Conservation (phyloP, 73 alveolate species). For the Blepharisma japonicum region DNA sequence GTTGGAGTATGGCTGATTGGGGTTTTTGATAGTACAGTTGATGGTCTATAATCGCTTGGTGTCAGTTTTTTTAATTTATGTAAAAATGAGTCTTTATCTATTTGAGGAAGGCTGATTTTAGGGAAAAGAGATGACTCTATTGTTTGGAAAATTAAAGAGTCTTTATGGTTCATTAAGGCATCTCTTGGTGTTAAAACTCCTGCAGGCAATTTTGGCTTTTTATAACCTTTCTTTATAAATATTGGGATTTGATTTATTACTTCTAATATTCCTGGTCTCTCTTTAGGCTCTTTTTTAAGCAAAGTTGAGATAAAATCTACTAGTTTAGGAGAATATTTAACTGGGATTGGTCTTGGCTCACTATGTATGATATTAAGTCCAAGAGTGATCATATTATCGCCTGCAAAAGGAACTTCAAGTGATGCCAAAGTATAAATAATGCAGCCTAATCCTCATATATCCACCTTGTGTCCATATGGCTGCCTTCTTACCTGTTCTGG, state of each 20-base stretch:
- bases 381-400: conserved; percentile 63
- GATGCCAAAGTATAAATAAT: conserved; percentile 70
- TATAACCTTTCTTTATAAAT: background rate
- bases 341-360: conserved; percentile 67
- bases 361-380: conserved; percentile 67
- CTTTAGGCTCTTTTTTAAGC: conserved; percentile 34
- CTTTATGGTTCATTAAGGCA: background rate
- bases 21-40: background rate
- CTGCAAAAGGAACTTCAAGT: conserved; percentile 82
- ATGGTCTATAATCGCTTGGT: background rate
- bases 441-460: conserved; percentile 92
- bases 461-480: conserved; percentile 83
- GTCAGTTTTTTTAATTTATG: background rate
- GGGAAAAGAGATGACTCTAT: background rate
- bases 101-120: background rate
- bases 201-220: background rate
- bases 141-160: background rate
- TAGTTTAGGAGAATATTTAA: conserved; percentile 38
- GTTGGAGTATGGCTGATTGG: background rate
- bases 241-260: conserved; percentile 16
- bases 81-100: background rate
- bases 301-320: background rate
- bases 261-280: conserved; percentile 31
- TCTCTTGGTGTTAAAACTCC: background rate
- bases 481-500: conserved; percentile 84